These are phyloP conservation scores for Venturia carpophila DNA, from an alignment of 2,329 filamentous ascomycete species.

Conservation along the genomic window DNA sequence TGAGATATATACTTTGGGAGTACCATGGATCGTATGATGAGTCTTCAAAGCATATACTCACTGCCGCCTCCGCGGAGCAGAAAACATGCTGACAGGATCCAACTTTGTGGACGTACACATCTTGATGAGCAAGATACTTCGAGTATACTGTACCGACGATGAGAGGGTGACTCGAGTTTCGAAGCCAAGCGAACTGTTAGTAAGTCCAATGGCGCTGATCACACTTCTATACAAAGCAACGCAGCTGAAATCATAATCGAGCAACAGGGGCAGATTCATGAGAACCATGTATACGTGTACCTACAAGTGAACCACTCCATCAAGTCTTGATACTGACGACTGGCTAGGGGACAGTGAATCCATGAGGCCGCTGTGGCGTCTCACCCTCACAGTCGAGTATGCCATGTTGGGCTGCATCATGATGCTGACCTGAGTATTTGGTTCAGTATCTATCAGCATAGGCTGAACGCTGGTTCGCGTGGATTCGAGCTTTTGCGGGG, in stretches of 20 bases:
- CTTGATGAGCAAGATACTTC: neutral
- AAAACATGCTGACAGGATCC: neutral
- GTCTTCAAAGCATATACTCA: neutral
- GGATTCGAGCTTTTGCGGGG: neutral
- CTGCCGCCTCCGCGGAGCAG: neutral
- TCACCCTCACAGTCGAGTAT: too few relatives aligned
- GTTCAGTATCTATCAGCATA: neutral
- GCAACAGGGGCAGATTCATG: neutral
- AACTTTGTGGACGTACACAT: neutral
- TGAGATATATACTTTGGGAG: neutral
- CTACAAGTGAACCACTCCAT: neutral
- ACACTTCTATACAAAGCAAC: neutral
- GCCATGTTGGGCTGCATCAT: neutral
- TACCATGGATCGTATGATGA: neutral
- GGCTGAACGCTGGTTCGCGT: neutral
- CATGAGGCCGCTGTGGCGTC: too few relatives aligned
- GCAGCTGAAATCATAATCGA: neutral
- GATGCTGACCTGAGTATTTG: neutral
- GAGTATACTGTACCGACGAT: neutral
- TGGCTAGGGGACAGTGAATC: neutral
- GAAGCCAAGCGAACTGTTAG: neutral
- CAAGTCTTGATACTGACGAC: neutral
- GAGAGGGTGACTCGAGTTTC: neutral
- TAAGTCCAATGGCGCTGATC: too few relatives aligned
- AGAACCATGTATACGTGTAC: neutral